A percentile compares a stretch with the other conserved stretches of the same genome.
Conservation (phyloP, 768 basidiomycete species). For the Pisolithus microcarpus region DNA sequence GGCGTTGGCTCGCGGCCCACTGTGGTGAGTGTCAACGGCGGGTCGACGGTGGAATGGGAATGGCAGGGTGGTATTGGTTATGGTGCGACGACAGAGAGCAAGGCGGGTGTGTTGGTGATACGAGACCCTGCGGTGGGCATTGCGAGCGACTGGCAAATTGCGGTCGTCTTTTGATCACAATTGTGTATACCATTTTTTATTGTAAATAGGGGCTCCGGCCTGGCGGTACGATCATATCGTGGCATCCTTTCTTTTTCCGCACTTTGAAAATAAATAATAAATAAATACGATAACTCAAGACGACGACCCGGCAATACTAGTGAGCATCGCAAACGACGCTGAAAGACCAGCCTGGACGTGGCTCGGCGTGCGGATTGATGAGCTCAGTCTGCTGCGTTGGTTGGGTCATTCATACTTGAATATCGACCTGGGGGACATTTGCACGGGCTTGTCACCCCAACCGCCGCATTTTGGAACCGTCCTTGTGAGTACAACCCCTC, state of each 20-base stretch:
- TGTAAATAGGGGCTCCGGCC: not conserved
- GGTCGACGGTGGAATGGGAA: slow-evolving; percentile 12
- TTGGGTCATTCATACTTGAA: not conserved
- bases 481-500: not conserved
- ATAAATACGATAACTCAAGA: too few species aligned
- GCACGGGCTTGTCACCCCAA: too few species aligned
- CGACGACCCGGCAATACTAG: too few species aligned
- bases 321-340: not conserved
- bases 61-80: slow-evolving; percentile 43
- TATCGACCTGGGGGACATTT: too few species aligned
- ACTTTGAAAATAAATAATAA: not conserved
- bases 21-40: slow-evolving; percentile 43
- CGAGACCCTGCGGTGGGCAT: slow-evolving; percentile 64
- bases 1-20: slow-evolving; percentile 62
- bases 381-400: not conserved
- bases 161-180: slow-evolving; percentile 18
- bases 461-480: not conserved
- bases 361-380: not conserved
- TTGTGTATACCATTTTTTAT: not conserved
- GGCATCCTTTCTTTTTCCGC: not conserved
- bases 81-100: slow-evolving; percentile 50
- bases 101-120: slow-evolving; percentile 64
- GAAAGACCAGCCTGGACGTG: not conserved
- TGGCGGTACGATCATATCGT: not conserved
- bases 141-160: slow-evolving; percentile 59